These are phyloP conservation scores for Ustilago tritici DNA, from an alignment of 1,284 basidiomycete species.

Conservation along the genomic window DNA sequence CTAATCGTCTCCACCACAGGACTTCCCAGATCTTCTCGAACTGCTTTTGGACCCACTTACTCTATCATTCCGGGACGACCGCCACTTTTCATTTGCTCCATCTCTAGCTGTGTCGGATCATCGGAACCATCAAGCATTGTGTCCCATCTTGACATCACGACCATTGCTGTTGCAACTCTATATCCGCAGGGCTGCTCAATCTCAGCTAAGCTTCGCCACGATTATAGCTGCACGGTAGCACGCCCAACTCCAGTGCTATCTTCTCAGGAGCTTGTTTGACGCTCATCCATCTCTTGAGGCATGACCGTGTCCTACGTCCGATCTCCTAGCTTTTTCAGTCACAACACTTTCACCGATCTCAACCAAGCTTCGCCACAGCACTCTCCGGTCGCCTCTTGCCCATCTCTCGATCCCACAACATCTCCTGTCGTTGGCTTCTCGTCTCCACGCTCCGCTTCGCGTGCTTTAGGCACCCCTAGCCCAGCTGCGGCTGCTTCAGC, in stretches of 20 bases:
- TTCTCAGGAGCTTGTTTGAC: not conserved
- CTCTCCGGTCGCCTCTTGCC: constrained; percentile 27
- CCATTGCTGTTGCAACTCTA: not conserved
- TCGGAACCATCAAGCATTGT: not conserved
- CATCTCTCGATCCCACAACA: constrained; percentile 7
- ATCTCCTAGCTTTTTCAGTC: constrained; percentile 44
- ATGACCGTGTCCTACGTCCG: constrained; percentile 50
- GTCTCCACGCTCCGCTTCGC: constrained; percentile 25
- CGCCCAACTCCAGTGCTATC: not conserved
- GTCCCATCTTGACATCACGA: not conserved
- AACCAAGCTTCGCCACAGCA: constrained; percentile 22
- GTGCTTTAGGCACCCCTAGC: constrained; percentile 23
- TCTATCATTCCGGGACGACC: not conserved
- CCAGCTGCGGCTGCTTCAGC: constrained; percentile 33
- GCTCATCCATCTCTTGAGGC: constrained; percentile 8
- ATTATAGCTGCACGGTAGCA: not conserved
- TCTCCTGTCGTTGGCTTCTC: constrained; percentile 19
- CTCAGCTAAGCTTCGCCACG: not conserved
- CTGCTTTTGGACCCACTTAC: not conserved
- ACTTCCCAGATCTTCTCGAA: not conserved
- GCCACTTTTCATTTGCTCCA: not conserved
- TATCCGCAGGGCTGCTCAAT: not conserved
- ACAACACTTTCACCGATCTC: constrained; percentile 18
- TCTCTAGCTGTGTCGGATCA: constrained; percentile 3
- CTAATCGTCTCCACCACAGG: constrained; percentile 1